Conservation (phyloP, 2,329 filamentous ascomycete species). For the Ophiostoma populinum region DNA sequence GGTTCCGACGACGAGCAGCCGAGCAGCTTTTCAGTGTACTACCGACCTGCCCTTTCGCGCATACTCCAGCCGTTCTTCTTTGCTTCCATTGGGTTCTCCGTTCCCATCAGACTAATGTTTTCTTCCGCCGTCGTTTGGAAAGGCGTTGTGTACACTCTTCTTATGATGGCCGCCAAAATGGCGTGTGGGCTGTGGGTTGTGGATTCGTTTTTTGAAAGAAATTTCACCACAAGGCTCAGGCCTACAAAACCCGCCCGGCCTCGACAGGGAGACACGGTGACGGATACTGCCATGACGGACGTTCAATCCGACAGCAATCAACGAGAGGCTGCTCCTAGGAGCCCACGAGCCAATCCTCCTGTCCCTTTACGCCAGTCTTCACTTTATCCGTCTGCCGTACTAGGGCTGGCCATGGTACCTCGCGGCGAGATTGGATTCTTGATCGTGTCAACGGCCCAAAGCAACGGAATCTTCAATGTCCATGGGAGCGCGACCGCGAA, state of each 20-base stretch:
- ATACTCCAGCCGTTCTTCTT: slow-evolving; percentile 61
- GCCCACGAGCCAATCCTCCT: not conserved
- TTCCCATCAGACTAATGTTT: slow-evolving; percentile 59
- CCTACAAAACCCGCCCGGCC: not conserved
- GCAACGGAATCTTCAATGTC: slow-evolving; percentile 26
- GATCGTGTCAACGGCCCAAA: slow-evolving; percentile 51
- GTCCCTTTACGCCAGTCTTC: too few species aligned
- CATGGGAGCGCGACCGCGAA: not conserved
- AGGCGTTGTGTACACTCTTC: slow-evolving; percentile 50
- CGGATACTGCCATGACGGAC: too few species aligned
- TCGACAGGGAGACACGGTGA: too few species aligned
- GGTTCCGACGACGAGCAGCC: not conserved
- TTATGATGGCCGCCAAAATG: slow-evolving; percentile 51
- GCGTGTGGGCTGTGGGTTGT: slow-evolving; percentile 37
- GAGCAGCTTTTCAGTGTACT: slow-evolving; percentile 23
- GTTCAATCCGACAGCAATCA: too few species aligned
- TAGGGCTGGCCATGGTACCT: slow-evolving; percentile 53
- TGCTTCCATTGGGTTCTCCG: slow-evolving; percentile 58
- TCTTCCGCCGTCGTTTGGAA: slow-evolving; percentile 46
- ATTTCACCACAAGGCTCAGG: not conserved
- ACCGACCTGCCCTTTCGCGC: slow-evolving; percentile 21
- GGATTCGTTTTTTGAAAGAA: not conserved
- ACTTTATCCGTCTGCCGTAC: slow-evolving; percentile 47
- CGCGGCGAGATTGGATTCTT: slow-evolving; percentile 69
- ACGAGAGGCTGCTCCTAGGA: too few species aligned